phyloP scores from a whole-genome alignment of 345 rosid genomes.

The Arabidopsis suecica region DNA sequence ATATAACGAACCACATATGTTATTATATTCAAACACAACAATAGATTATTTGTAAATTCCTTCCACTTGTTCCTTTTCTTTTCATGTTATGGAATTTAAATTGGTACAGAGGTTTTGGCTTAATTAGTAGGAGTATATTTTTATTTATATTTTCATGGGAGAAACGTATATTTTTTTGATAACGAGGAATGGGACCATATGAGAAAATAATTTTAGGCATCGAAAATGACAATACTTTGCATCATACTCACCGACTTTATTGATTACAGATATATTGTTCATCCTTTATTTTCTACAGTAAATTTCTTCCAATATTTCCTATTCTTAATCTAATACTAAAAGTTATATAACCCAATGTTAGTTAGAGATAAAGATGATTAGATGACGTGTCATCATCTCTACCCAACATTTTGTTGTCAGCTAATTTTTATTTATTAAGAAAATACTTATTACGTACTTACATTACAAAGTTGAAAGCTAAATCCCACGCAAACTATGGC shows the following conservation, averaged over 20 bases:
- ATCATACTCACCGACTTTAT: constrained; percentile 46
- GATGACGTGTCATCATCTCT: constrained; percentile 28
- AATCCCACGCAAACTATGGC: neutral
- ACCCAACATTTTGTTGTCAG: neutral
- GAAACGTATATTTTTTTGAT: constrained; percentile 36
- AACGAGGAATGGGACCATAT: constrained; percentile 23
- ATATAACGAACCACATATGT: constrained; percentile 1
- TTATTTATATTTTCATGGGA: neutral
- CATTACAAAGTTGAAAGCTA: constrained; percentile 14
- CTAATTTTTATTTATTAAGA: neutral
- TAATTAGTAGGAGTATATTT: neutral
- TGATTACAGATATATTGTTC: constrained; percentile 19
- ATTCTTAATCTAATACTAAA: neutral
- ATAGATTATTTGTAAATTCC: neutral
- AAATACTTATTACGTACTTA: constrained; percentile 4
- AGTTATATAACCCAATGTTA: constrained; percentile 16
- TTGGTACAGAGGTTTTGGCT: neutral
- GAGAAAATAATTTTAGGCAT: constrained; percentile 32
- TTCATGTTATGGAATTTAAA: neutral
- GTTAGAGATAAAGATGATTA: constrained; percentile 28
- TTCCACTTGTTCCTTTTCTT: neutral
- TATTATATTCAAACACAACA: constrained; percentile 1
- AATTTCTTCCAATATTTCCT: neutral
- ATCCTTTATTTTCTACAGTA: constrained; percentile 16
- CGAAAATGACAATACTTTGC: constrained; percentile 49